phyloP scores from a whole-genome alignment of 495 filamentous ascomycete species.

The Pseudomonodictys pantanalensis region DNA sequence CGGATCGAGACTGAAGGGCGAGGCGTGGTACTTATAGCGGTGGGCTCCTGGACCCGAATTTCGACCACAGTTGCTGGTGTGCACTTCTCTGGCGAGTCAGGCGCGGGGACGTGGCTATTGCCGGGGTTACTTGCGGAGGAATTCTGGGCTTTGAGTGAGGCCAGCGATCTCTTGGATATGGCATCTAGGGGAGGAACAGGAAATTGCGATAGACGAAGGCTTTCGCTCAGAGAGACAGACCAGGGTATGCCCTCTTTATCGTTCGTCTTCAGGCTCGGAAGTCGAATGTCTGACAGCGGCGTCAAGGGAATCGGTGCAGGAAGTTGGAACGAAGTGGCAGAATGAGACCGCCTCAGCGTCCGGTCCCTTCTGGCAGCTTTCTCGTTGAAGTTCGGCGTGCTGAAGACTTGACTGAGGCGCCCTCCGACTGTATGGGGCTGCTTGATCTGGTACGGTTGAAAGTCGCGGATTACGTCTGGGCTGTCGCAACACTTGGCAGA shows the following conservation, averaged over 20 bases:
- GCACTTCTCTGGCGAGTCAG: background rate
- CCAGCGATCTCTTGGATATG: background rate
- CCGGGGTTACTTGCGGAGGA: no score
- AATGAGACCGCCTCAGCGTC: constrained; percentile 24
- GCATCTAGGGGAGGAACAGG: background rate
- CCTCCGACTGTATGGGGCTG: background rate
- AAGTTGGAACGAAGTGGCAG: constrained; percentile 18
- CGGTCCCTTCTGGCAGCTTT: background rate
- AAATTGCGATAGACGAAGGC: constrained; percentile 29
- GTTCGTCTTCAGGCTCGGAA: constrained; percentile 16
- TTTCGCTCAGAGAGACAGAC: constrained; percentile 23
- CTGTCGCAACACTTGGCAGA: constrained; percentile 2
- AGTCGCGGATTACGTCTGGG: background rate
- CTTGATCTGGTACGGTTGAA: constrained; percentile 19
- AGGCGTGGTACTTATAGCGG: background rate
- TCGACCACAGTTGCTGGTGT: background rate
- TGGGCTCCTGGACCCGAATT: constrained; percentile 16
- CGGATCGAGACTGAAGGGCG: background rate
- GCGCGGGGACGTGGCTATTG: background rate
- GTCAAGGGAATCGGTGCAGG: constrained; percentile 2
- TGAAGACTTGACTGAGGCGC: constrained; percentile 12
- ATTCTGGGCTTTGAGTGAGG: background rate
- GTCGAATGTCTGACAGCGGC: constrained; percentile 14
- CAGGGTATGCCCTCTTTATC: constrained; percentile 14
- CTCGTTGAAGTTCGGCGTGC: constrained; percentile 18